Conservation (phyloP, 169 alveolate species). For the Eimeria praecox region DNA sequence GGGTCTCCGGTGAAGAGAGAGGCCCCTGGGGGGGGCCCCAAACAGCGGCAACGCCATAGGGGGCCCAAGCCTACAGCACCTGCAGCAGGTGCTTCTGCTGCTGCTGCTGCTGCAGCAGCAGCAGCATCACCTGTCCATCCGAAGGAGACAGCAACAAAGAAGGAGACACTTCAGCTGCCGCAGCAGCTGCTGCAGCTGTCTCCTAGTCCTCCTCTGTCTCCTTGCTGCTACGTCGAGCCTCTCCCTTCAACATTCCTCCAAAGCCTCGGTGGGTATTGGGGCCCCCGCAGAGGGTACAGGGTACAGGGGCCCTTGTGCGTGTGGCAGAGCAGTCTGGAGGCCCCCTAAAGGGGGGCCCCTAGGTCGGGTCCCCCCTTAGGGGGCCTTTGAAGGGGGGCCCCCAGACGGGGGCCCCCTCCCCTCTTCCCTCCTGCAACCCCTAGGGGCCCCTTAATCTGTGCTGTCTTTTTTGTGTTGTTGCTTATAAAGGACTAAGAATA, state of each 20-base stretch:
- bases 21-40: conserved; percentile 9
- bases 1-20: not conserved
- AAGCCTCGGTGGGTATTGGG: not conserved
- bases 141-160: not conserved
- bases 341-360: not conserved
- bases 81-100: not conserved
- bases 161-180: not conserved
- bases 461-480: too few species aligned
- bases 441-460: conserved; percentile 16
- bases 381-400: not conserved
- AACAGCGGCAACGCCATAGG: not conserved
- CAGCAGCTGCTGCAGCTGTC: not conserved
- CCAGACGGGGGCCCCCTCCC: too few species aligned
- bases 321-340: too few species aligned
- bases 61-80: not conserved
- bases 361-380: too few species aligned
- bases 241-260: conserved; percentile 16
- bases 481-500: too few species aligned
- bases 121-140: not conserved
- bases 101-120: not conserved
- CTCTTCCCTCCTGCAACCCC: not conserved
- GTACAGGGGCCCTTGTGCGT: too few species aligned
- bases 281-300: not conserved
- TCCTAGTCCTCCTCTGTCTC: not conserved
- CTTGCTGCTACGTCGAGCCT: conserved; percentile 11